phyloP scores from a whole-genome alignment of 495 filamentous ascomycete genomes.

The Xylaria castorea region DNA sequence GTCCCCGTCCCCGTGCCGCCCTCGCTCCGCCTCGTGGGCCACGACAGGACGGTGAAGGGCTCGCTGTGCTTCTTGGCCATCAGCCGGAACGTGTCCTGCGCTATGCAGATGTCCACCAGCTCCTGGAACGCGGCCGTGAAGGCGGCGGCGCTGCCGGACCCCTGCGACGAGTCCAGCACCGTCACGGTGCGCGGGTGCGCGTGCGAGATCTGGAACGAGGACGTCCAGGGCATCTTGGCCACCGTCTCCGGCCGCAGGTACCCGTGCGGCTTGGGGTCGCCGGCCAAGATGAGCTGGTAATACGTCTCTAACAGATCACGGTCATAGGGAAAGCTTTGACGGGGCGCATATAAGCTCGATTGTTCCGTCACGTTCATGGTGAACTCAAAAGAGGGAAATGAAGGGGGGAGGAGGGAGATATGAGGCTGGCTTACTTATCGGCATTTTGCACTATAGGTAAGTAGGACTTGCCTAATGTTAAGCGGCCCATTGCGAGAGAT shows the following conservation, averaged over 20 bases:
- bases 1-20: not conserved
- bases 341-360: conserved; percentile 24
- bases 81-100: conserved; percentile 45
- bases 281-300: conserved; percentile 44
- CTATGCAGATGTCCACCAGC: conserved; percentile 46
- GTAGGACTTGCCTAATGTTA: conserved; percentile 24
- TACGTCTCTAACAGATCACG: conserved; percentile 31
- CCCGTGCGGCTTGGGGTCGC: conserved; percentile 49
- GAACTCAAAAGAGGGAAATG: not conserved
- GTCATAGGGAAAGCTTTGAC: conserved; percentile 39
- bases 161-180: conserved; percentile 40
- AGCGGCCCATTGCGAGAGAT: conserved; percentile 24
- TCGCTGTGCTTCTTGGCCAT: conserved; percentile 54
- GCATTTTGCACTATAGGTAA: conserved; percentile 29
- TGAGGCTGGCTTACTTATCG: conserved; percentile 27
- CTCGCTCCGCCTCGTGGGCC: conserved; percentile 45
- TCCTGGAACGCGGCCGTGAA: conserved; percentile 44
- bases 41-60: conserved; percentile 47
- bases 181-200: conserved; percentile 38
- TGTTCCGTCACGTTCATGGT: not conserved
- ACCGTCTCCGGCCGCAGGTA: conserved; percentile 51
- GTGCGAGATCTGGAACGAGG: conserved; percentile 46
- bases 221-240: conserved; percentile 53
- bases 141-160: conserved; percentile 29
- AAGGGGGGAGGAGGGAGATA: conserved; percentile 1